Conservation (phyloP, 345 rosid genomes). For the Conringia planisiliqua region DNA sequence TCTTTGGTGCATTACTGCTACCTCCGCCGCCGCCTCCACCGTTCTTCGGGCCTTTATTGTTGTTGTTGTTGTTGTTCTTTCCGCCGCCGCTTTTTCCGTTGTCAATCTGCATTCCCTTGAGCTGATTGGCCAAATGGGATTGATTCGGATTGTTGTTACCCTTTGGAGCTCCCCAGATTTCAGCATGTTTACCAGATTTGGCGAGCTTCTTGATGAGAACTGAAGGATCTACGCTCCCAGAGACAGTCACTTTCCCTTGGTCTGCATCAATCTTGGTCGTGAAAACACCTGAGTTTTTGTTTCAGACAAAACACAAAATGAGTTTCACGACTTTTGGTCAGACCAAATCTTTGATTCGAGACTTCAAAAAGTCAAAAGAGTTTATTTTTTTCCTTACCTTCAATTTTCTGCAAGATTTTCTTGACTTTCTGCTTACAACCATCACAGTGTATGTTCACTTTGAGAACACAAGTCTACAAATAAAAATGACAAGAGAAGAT, state of each 20-base stretch:
- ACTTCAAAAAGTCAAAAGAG: slow-evolving; percentile 8
- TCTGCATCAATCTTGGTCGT: slow-evolving; percentile 71
- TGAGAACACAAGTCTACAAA: slow-evolving; percentile 92
- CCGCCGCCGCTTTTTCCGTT: slow-evolving; percentile 51
- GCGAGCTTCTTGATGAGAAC: slow-evolving; percentile 81
- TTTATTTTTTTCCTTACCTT: slow-evolving; percentile 42
- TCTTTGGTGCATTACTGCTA: slow-evolving; percentile 47
- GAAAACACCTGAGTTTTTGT: slow-evolving; percentile 58
- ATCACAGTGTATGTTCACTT: slow-evolving; percentile 97
- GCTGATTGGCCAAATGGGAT: slow-evolving; percentile 49
- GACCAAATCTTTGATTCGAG: not conserved
- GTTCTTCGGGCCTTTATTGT: slow-evolving; percentile 46
- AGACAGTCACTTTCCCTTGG: slow-evolving; percentile 78
- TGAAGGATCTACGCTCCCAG: slow-evolving; percentile 65
- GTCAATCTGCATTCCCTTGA: slow-evolving; percentile 72
- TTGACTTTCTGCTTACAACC: slow-evolving; percentile 92
- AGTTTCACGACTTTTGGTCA: slow-evolving; percentile 18
- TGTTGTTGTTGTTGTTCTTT: slow-evolving; percentile 29
- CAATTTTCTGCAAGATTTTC: slow-evolving; percentile 90
- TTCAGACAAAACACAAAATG: slow-evolving; percentile 24
- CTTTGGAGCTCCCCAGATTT: slow-evolving; percentile 75
- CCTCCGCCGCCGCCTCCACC: slow-evolving; percentile 40
- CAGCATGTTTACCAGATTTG: slow-evolving; percentile 93
- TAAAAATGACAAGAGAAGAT: not conserved
- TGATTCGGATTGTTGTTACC: slow-evolving; percentile 45